Conservation (phyloP, 805 yeast species). For the Vanderwaltozyma polyspora region DNA sequence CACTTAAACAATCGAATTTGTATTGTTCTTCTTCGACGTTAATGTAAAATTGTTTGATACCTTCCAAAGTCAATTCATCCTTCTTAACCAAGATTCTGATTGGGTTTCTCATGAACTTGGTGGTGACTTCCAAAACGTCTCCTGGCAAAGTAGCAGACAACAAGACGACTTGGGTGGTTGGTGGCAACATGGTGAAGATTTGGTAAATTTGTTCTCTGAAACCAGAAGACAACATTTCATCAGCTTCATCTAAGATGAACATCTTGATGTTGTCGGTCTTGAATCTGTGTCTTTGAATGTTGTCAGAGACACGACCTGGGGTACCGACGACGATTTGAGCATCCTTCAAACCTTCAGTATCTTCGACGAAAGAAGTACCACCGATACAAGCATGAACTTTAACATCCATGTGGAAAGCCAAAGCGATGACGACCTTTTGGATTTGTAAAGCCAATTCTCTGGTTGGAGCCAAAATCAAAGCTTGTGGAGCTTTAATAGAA, state of each 20-base stretch:
- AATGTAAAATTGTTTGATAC: conserved; percentile 84
- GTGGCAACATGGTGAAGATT: conserved; percentile 74
- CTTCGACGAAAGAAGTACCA: conserved; percentile 85
- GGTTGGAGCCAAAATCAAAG: conserved; percentile 90
- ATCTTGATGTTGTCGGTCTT: conserved; percentile 77
- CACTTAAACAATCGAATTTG: conserved; percentile 92
- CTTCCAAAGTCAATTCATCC: conserved; percentile 89
- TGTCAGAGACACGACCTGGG: conserved; percentile 94
- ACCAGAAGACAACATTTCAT: conserved; percentile 80
- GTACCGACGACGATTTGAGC: conserved; percentile 95
- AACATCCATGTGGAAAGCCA: conserved; percentile 84
- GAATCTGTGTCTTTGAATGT: conserved; percentile 84
- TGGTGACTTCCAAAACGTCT: conserved; percentile 85
- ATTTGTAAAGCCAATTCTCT: conserved; percentile 96
- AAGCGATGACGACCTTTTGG: conserved; percentile 80
- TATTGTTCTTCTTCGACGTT: conserved; percentile 86
- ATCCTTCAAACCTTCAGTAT: conserved; percentile 67
- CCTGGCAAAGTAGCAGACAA: conserved; percentile 90
- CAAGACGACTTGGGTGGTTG: conserved; percentile 82
- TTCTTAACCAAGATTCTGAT: conserved; percentile 87
- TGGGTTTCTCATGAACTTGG: conserved; percentile 87
- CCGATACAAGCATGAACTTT: conserved; percentile 96
- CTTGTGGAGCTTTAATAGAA: conserved; percentile 68
- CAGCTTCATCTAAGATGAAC: conserved; percentile 97
- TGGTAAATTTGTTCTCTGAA: conserved; percentile 94